Percentiles rank a stretch among this genome's conserved stretches.
These are phyloP conservation scores for Ramichloridium luteum DNA, from an alignment of 2,329 filamentous ascomycete species.

Conservation along the genomic window DNA sequence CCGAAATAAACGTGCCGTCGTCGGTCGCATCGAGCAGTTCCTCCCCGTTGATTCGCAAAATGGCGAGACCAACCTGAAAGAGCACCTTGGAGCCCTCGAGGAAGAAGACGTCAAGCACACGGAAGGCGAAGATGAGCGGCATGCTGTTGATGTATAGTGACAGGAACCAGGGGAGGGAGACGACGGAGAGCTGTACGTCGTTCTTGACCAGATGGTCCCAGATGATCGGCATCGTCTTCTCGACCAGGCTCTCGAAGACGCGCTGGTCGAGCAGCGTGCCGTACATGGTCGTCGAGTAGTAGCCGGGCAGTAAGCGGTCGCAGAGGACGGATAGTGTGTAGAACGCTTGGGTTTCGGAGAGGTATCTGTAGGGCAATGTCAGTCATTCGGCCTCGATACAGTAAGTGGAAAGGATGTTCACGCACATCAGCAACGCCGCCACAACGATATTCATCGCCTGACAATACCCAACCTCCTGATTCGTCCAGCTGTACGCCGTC, in stretches of 20 bases:
- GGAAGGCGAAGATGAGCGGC: constrained; percentile 93
- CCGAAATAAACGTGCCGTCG: constrained; percentile 91
- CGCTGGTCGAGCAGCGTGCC: constrained; percentile 92
- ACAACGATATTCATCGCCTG: constrained; percentile 99
- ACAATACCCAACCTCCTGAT: constrained; percentile 92
- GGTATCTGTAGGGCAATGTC: constrained; percentile 49
- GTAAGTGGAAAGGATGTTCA: constrained; percentile 12
- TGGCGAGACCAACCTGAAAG: constrained; percentile 94
- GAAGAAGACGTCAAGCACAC: constrained; percentile 95
- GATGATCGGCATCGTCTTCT: constrained; percentile 95
- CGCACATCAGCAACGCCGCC: constrained; percentile 80
- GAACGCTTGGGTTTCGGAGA: constrained; percentile 92
- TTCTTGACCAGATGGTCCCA: constrained; percentile 98
- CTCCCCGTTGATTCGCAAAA: constrained; percentile 91
- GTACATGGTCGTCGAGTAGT: constrained; percentile 99
- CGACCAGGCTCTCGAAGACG: constrained; percentile 95
- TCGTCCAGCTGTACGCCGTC: constrained; percentile 95
- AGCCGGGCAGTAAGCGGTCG: constrained; percentile 84
- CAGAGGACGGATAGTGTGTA: constrained; percentile 85
- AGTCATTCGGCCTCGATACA: constrained; percentile 8
- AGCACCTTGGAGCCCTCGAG: constrained; percentile 94
- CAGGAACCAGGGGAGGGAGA: constrained; percentile 94
- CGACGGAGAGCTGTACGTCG: constrained; percentile 92
- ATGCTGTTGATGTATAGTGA: constrained; percentile 99
- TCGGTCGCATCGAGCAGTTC: constrained; percentile 86